Base-by-base conservation (phyloP, 1,284 basidiomycete species). In the Exobasidium cylindrosporum region DNA sequence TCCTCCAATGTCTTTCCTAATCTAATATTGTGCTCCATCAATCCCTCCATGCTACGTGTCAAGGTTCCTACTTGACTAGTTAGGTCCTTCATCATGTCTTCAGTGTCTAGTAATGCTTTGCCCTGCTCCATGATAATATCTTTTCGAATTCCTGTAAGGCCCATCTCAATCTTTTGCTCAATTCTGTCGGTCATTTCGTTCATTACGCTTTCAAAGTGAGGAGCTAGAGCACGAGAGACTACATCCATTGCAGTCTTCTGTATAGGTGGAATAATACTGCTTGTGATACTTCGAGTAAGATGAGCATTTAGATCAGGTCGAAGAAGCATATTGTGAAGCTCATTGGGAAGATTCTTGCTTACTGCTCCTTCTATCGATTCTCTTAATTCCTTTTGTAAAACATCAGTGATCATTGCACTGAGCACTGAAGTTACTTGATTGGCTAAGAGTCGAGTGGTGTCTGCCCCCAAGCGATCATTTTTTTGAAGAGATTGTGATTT, bases 241-340 rank as follows among this genome's bases (percentile, higher is more conserved):
- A 65, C 62, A 54, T 72, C 70, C 54, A 68, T 64, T 7, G 65
- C 70, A 2, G 67, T 69, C 31, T 63, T 64, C 57, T 68, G 70
- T 30, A 72, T 64, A 5, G 64, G 54, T 5, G 70, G 70, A 28
- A 72, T 31, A 57, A 72, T 67, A 54, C 59, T 52, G 31, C 67
- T 54, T 1, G 66, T 57, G 30, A 72, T 69, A 60, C 57, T 64
- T 49, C 60, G 54, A 0, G 66, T 60, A 4, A 72, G 61, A 58
- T 72, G 63, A 10, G 55, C 54, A 24, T 59, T 61, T 54, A 70
- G 58, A 24, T 64, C 64, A 26, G 66, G 67, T 5, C 62, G 58
- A 14, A 54, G 44, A 58, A 72, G 46, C 49, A 68, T 60, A 4
- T 55, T 58, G 43, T 72, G 64, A 13, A 72, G 40, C 59, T 72